Conservation (phyloP, 2,329 filamentous ascomycete species). For the Raffaelea arxii region DNA sequence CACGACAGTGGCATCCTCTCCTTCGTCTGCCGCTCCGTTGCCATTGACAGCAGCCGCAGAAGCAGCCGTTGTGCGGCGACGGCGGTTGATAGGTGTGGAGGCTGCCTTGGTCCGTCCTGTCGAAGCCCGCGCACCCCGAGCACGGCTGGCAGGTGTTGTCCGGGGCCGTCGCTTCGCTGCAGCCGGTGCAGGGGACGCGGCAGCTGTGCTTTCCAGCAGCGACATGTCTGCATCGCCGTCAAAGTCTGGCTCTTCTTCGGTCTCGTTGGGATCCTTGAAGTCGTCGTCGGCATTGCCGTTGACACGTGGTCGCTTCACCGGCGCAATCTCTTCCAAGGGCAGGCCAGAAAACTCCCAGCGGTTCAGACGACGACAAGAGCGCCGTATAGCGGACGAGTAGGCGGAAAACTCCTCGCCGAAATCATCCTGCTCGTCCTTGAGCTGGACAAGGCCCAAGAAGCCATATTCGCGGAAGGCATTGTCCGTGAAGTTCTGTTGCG, state of each 20-base stretch:
- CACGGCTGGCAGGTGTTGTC: neutral
- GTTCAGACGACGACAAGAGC: slow-evolving; percentile 53
- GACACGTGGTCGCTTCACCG: slow-evolving; percentile 30
- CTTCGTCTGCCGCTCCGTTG: slow-evolving; percentile 45
- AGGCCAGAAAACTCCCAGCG: slow-evolving; percentile 50
- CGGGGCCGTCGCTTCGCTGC: neutral
- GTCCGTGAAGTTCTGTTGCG: slow-evolving; percentile 13
- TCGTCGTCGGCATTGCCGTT: slow-evolving; percentile 16
- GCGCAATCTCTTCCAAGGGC: slow-evolving; percentile 35
- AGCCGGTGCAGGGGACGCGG: neutral
- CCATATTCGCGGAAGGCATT: slow-evolving; percentile 44
- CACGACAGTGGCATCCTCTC: slow-evolving; percentile 39
- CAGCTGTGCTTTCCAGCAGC: neutral
- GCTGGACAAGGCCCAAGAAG: slow-evolving; percentile 53
- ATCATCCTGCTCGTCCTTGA: slow-evolving; percentile 57
- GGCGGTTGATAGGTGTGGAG: slow-evolving; percentile 2
- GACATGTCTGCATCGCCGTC: slow-evolving; percentile 7
- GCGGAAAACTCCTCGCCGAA: slow-evolving; percentile 65
- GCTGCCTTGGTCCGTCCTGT: neutral
- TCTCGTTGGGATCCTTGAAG: slow-evolving; percentile 21
- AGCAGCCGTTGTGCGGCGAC: slow-evolving; percentile 2
- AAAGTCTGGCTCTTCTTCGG: slow-evolving; percentile 19
- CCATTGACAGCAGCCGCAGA: slow-evolving; percentile 18
- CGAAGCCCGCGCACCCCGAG: neutral
- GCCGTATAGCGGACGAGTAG: slow-evolving; percentile 56